Evolutionary conservation across 2,329 filamentous ascomycete genomes (phyloP), one percentile per base, ranked within the genome.

Genomic region (Pseudopithomyces maydicus): DNA sequence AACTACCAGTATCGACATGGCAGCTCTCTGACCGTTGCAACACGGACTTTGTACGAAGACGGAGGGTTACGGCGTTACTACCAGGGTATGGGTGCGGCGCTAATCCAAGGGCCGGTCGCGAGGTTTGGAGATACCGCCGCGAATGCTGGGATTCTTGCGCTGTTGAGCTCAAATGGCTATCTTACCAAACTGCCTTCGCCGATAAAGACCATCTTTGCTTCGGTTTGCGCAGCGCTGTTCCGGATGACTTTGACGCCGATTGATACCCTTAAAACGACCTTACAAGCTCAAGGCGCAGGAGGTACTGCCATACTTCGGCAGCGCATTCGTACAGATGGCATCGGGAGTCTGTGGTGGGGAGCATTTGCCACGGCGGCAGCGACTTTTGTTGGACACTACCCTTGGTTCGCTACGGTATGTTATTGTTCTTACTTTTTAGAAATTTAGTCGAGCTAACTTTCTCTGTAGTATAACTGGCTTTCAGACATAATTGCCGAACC

Each of bases 1-100:
- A 71, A 71, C 46, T 71, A 71, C 39, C 69, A 71, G 42, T 71
- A 71, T 39, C 67, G 69, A 33, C 68, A 71, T 22, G 69, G 69
- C 14, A 65, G 62, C 20, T 66, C 66, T 7, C 62, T 70, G 2
- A 57, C 55, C 2, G 58, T 65, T 10, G 69, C 69, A 2, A 70
- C 68, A 0, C 66, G 64, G 20, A 69, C 65, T 1, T 48, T 71
- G 14, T 69, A 71, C 19, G 42, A 57, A 10, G 69, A 71, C 36
- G 69, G 69, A 2, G 67, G 68, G 0, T 45, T 66, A 8, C 64
- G 64, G 12, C 61, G 69, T 5, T 71, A 70, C 39, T 71, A 70
- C 29, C 63, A 65, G 29, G 69, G 69, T 3, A 63, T 71, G 41
- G 43, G 62, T 10, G 64, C 68, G 23, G 69, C 69, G 1, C 56